Base-by-base conservation (phyloP, 2,329 filamentous ascomycete genomes). In the Colletotrichum agaves region DNA sequence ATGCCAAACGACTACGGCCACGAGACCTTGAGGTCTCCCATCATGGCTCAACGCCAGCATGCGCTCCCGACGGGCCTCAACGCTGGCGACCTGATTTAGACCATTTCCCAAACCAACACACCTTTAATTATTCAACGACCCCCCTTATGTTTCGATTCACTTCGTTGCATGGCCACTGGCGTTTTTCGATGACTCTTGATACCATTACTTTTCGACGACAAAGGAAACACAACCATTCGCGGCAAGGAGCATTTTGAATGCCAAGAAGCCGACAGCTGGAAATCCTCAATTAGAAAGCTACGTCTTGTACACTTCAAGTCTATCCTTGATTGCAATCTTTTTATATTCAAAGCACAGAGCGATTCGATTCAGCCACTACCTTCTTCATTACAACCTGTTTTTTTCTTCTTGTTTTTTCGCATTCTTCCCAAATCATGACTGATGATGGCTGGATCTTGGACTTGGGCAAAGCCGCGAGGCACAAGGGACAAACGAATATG, bases 11-110 rank as follows among this genome's bases (percentile, higher is more conserved):
- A 76, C 68, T 82, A 78, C 64, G 78, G 85, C 69, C 74, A 71
- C 8, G 78, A 79, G 10, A 63, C 73, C 15, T 56, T 79, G 59
- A 76, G 78, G 21, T 77, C 77, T 7, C 77, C 79, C 1, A 71
- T 70, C 53, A 77, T 68, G 71, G n/a, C 35, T 15, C 61, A 67
- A 47, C 64, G 67, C 17, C 62, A 72, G 66, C 72, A 81, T 49
- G 79, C 81, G 63, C 78, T 82, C 50, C 81, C 82, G 33, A 88
- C 84, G 12, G 86, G 86, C 0, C 75, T 88, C 39, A 81, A 85
- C 71, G 78, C 78, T 61, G 86, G 81, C 74, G 85, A 88, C 77
- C 84, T 89, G 84, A 84, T 88, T 71, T 88, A 77, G 31, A 33
- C 17, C 33, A 21, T 13, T 17, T 17, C 31, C 41, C 21, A 13